phyloP scores from a whole-genome alignment of 179 eudicot genomes.

The Camellia oleifera region DNA sequence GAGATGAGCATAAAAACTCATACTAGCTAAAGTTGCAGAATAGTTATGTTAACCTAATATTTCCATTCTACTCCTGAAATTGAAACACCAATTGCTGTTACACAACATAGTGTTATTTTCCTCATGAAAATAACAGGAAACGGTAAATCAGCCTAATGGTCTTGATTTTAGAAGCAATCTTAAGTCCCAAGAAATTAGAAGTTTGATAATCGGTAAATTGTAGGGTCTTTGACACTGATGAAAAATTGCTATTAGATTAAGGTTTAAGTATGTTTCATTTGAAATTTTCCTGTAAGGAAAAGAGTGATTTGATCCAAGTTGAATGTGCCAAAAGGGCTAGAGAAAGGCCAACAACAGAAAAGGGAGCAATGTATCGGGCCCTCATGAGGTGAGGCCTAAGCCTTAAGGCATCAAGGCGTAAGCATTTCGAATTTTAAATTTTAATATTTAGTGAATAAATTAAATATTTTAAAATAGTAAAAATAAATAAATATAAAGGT shows the following conservation, averaged over 20 bases:
- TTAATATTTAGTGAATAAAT: no score
- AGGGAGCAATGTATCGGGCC: not conserved
- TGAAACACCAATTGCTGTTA: not conserved
- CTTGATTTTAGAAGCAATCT: constrained; percentile 1
- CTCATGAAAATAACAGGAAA: not conserved
- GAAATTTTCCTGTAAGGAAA: not conserved
- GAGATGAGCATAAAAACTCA: not conserved
- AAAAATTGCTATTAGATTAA: not conserved
- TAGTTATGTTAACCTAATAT: not conserved
- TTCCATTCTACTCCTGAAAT: constrained; percentile 6
- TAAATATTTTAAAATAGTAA: no score
- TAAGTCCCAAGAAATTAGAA: not conserved
- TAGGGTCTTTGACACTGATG: not conserved
- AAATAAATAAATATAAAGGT: no score
- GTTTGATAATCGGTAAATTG: not conserved
- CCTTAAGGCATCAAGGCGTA: no score
- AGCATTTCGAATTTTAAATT: no score
- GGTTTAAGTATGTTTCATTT: not conserved
- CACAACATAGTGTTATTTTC: not conserved
- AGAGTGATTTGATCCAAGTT: not conserved
- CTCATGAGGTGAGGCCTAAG: not conserved
- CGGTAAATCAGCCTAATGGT: not conserved
- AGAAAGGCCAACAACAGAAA: constrained; percentile 3
- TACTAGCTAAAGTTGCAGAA: not conserved
- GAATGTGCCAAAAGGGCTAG: not conserved